Conservation (phyloP, 2,329 filamentous ascomycete species). For the Fusarium pilosicola region DNA sequence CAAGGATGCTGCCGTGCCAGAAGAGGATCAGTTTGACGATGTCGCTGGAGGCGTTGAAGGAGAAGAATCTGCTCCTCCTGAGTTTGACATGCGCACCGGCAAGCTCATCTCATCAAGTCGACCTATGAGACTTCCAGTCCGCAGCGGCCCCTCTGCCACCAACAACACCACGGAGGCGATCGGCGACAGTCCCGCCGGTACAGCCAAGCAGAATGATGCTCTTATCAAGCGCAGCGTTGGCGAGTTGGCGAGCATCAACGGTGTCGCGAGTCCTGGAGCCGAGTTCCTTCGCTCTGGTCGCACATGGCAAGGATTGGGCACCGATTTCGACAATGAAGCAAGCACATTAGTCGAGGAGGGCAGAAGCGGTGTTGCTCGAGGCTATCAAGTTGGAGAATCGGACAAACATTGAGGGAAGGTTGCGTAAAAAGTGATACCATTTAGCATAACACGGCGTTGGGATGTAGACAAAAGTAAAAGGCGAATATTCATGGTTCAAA, state of each 20-base stretch:
- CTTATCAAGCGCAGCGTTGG: conserved; percentile 70
- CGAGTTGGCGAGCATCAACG: conserved; percentile 83
- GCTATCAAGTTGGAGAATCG: conserved; percentile 78
- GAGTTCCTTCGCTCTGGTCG: conserved; percentile 84
- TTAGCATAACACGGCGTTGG: conserved; percentile 24
- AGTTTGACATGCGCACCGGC: conserved; percentile 92
- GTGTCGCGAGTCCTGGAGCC: conserved; percentile 88
- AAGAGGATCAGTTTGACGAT: conserved; percentile 42
- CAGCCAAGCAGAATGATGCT: conserved; percentile 28
- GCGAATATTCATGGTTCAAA: background rate
- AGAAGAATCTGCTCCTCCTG: conserved; percentile 81
- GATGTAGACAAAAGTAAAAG: conserved; percentile 18
- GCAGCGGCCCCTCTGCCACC: conserved; percentile 24
- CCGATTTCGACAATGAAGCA: conserved; percentile 75
- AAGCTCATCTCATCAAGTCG: conserved; percentile 81
- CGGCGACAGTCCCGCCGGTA: background rate
- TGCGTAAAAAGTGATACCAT: conserved; percentile 22
- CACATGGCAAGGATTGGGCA: conserved; percentile 92
- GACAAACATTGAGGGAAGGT: conserved; percentile 41
- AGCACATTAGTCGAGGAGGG: conserved; percentile 84
- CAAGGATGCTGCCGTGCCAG: conserved; percentile 12
- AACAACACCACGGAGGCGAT: background rate
- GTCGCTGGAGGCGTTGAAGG: conserved; percentile 62
- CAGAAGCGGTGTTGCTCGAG: conserved; percentile 85
- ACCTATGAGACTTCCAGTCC: conserved; percentile 69